Percentiles rank a stretch among this genome's conserved stretches.
Conservation (phyloP, 306 rosid genomes). For the Mimosa pudica region DNA sequence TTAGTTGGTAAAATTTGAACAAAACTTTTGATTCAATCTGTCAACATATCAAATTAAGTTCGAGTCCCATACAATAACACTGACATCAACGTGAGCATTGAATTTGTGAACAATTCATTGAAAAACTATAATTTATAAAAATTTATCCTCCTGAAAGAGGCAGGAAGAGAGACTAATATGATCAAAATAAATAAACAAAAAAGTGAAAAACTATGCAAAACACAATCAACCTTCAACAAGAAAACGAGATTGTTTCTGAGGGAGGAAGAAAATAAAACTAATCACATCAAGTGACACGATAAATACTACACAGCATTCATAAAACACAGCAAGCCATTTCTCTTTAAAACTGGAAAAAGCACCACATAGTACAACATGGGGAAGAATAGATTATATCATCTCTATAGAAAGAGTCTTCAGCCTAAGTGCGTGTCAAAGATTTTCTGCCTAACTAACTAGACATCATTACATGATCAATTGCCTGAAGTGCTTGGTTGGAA, state of each 20-base stretch:
- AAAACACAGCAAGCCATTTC: slow-evolving; percentile 34
- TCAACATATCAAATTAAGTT: no score
- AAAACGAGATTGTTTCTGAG: not conserved
- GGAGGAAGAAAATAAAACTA: not conserved
- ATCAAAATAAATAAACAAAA: no score
- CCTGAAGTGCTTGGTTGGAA: slow-evolving; percentile 85
- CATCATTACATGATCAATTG: slow-evolving; percentile 88
- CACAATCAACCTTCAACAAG: not conserved
- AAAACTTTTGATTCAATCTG: no score
- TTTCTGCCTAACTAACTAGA: slow-evolving; percentile 68
- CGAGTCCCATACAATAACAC: not conserved
- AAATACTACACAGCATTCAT: not conserved
- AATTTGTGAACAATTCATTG: not conserved
- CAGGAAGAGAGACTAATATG: not conserved
- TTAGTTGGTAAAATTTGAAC: no score
- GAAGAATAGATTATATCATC: slow-evolving; percentile 32
- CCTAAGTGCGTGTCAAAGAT: slow-evolving; percentile 32
- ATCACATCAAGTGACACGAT: not conserved
- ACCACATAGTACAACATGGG: slow-evolving; percentile 33
- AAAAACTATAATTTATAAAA: not conserved
- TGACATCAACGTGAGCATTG: not conserved
- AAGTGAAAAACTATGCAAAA: not conserved
- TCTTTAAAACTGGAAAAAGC: slow-evolving; percentile 18
- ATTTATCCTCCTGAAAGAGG: not conserved
- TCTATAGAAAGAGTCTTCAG: slow-evolving; percentile 27